phyloP scores from a whole-genome alignment of 108 stramenopile genomes.

The Fistulifera pelliculosa region DNA sequence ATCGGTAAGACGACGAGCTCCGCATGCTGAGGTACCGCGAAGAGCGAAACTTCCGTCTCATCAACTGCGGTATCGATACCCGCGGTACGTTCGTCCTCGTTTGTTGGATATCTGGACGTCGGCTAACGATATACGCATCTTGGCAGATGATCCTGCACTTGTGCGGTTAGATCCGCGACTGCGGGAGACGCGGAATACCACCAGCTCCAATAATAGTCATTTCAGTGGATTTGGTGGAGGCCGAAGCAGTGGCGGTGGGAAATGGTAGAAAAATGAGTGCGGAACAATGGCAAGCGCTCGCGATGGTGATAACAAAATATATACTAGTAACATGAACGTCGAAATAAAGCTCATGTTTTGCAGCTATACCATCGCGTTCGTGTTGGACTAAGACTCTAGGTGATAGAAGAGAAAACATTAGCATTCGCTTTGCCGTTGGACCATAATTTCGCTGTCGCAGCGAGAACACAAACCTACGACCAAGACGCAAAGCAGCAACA shows the following conservation, averaged over 20 bases:
- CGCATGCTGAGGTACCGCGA: slow-evolving; percentile 6
- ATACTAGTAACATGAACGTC: too few species aligned
- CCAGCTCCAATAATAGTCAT: not conserved
- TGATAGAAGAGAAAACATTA: too few species aligned
- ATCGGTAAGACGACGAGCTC: not conserved
- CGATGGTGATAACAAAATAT: too few species aligned
- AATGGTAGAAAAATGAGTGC: slow-evolving; percentile 8
- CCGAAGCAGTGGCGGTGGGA: slow-evolving; percentile 7
- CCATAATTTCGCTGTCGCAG: too few species aligned
- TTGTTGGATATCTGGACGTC: slow-evolving; percentile 29
- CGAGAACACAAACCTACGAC: too few species aligned
- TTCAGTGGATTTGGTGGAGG: slow-evolving; percentile 11
- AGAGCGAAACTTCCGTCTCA: slow-evolving; percentile 42
- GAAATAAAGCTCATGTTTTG: too few species aligned
- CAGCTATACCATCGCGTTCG: too few species aligned
- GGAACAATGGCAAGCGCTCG: too few species aligned
- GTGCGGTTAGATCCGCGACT: slow-evolving; percentile 13
- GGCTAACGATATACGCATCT: slow-evolving; percentile 20
- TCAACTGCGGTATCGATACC: slow-evolving; percentile 24
- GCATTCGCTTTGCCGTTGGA: too few species aligned
- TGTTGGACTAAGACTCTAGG: too few species aligned
- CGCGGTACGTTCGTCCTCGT: slow-evolving; percentile 16
- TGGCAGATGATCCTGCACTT: slow-evolving; percentile 28
- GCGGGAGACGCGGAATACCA: not conserved
- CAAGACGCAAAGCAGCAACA: too few species aligned